Evolutionary conservation across 2,329 filamentous ascomycete genomes (phyloP).

Genomic region (Didymella pomorum): DNA sequence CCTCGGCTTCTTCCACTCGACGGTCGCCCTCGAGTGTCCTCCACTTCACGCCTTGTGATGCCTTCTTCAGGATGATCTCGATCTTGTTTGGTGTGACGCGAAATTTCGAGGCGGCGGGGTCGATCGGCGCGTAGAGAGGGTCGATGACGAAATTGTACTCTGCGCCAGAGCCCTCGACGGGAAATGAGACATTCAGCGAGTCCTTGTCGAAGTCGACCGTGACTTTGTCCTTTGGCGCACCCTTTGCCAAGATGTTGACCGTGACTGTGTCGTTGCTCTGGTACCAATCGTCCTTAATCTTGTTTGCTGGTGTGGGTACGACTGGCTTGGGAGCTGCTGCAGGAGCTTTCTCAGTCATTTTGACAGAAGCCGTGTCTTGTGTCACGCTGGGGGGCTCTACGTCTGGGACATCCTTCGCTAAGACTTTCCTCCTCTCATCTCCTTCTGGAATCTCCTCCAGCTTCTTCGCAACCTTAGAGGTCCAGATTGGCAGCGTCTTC

Average conservation of each 20-base stretch:
- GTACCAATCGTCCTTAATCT: constrained; percentile 75
- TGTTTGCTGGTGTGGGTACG: constrained; percentile 59
- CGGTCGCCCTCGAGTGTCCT: constrained; percentile 59
- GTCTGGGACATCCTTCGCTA: constrained; percentile 61
- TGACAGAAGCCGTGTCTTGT: constrained; percentile 5
- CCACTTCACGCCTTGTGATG: constrained; percentile 73
- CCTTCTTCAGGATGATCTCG: constrained; percentile 77
- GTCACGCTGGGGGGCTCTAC: constrained; percentile 54
- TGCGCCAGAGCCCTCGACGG: constrained; percentile 58
- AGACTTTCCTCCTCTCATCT: constrained; percentile 55
- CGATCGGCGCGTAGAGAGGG: constrained; percentile 72
- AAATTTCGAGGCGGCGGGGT: constrained; percentile 66
- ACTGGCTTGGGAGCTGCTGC: constrained; percentile 35
- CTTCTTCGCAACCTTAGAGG: constrained; percentile 62
- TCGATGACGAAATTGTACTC: constrained; percentile 70
- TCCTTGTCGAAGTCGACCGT: constrained; percentile 61
- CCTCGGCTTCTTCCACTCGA: constrained; percentile 21
- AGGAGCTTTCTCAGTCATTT: constrained; percentile 7
- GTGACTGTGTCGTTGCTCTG: constrained; percentile 68
- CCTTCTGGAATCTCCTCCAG: constrained; percentile 59
- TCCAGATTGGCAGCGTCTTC: constrained; percentile 65
- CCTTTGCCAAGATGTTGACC: constrained; percentile 72
- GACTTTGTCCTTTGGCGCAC: constrained; percentile 65
- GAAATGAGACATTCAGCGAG: constrained; percentile 66
- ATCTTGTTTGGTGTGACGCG: constrained; percentile 79